These are phyloP conservation scores for Escovopsis weberi DNA, from an alignment of 2,329 filamentous ascomycete species.

Conservation along the genomic window DNA sequence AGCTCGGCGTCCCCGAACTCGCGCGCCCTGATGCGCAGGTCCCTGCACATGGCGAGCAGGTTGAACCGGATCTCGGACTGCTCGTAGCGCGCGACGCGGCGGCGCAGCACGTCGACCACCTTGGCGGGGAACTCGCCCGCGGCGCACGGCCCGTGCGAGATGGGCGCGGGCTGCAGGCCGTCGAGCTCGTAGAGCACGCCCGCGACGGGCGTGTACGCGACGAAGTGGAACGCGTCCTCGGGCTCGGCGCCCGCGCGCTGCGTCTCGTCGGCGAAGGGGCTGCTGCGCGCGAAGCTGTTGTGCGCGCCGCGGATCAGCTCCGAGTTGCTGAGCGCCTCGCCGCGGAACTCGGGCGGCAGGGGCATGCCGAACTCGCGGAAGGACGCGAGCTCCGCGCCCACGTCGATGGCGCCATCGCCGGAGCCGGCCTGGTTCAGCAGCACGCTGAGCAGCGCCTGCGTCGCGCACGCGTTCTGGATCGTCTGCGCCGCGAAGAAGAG, in stretches of 20 bases:
- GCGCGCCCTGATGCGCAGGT: constrained; percentile 60
- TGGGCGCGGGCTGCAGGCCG: constrained; percentile 83
- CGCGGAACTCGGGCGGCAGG: constrained; percentile 59
- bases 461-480: constrained; percentile 97
- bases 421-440: constrained; percentile 61
- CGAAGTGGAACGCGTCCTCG: constrained; percentile 94
- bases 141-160: constrained; percentile 66
- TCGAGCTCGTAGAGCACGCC: constrained; percentile 85
- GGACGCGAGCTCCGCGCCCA: constrained; percentile 55
- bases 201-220: constrained; percentile 77
- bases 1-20: constrained; percentile 73
- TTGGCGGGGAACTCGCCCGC: constrained; percentile 51
- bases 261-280: constrained; percentile 88
- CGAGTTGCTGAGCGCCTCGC: constrained; percentile 46
- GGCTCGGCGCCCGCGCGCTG: constrained; percentile 41
- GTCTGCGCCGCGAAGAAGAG: constrained; percentile 95
- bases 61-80: constrained; percentile 88
- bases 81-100: constrained; percentile 74
- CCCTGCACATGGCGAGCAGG: constrained; percentile 78
- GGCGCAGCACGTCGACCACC: constrained; percentile 75
- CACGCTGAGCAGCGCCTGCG: constrained; percentile 84
- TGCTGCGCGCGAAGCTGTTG: constrained; percentile 79
- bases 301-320: constrained; percentile 64
- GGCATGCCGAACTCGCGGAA: constrained; percentile 83
- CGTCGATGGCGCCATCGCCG: constrained; percentile 38